Evolutionary conservation across 192 early-diverging fungal genomes (phyloP), one percentile per base, ranked within the genome.

Genomic region (Entomortierella lignicola): DNA sequence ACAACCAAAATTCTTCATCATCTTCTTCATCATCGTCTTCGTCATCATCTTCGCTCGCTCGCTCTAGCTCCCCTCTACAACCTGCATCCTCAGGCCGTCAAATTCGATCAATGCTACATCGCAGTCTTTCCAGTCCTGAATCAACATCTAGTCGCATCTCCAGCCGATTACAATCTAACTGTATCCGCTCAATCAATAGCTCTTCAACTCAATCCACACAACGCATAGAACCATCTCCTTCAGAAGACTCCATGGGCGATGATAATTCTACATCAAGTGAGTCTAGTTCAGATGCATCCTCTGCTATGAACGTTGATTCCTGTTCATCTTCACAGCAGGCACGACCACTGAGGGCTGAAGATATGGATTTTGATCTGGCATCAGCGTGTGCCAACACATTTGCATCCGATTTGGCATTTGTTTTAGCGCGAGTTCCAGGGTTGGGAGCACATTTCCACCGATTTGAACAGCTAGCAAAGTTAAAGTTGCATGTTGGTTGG

Each of bases 311-410:
- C 5, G 21, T 8, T 3, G 25, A 26, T 1, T 30, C 55, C 17
- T 32, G 48, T 48, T n/a, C n/a, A n/a, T 18, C 30, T 52, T 59
- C 61, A 37, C 57, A 50, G 31, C 31, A 51, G 51, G 15, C 52
- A 55, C 54, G 59, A 20, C 58, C 63, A 0, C 10, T 55, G 10
- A 43, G 39, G 11, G 72, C 59, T 18, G 72, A 74, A n/a, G 73
- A 77, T 12, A 23, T 77, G 23, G 73, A 66, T 25, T 77, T 77
- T n/a, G 73, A 77, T 64, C 30, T 77, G 15, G 73, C 73, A 0
- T 77, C 73, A 4, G 73, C 73, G 2, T 77, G 73, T 37, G 73
- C 73, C 47, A 77, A 77, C 60, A 69, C 73, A 13, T 77, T 77
- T 59, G 66, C 73, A 2, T 77, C 73, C 0, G 73, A 77, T 34